A percentile compares a stretch with the other conserved stretches of the same genome.
These are phyloP conservation scores for Malus fusca DNA, from an alignment of 306 rosid genomes.

Conservation along the genomic window DNA sequence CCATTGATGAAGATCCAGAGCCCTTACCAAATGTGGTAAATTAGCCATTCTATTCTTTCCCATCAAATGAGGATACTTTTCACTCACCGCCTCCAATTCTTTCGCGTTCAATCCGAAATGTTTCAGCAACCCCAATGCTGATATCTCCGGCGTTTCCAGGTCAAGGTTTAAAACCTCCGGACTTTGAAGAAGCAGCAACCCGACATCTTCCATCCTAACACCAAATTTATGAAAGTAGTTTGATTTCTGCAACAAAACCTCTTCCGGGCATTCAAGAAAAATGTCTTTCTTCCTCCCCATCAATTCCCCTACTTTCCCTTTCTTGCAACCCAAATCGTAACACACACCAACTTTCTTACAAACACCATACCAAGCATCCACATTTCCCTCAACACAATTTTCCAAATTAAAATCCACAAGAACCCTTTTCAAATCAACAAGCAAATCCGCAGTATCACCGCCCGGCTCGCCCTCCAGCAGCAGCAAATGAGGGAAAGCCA, in stretches of 20 bases:
- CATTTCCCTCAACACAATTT: slow-evolving; percentile 49
- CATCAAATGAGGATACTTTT: slow-evolving; percentile 37
- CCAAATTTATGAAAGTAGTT: slow-evolving; percentile 53
- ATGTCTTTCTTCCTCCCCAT: slow-evolving; percentile 36
- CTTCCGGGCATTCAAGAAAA: slow-evolving; percentile 46
- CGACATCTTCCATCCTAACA: slow-evolving; percentile 40
- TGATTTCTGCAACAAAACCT: slow-evolving; percentile 29
- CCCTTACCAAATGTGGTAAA: slow-evolving; percentile 59
- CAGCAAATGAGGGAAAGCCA: slow-evolving; percentile 63
- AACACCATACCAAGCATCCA: slow-evolving; percentile 43
- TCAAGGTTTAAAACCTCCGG: slow-evolving; percentile 46
- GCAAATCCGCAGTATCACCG: slow-evolving; percentile 26
- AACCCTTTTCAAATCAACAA: slow-evolving; percentile 40
- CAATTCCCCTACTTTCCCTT: slow-evolving; percentile 30
- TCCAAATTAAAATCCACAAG: slow-evolving; percentile 44
- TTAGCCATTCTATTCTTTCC: slow-evolving; percentile 60
- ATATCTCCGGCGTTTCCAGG: slow-evolving; percentile 35
- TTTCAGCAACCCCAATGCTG: slow-evolving; percentile 49
- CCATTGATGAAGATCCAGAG: slow-evolving; percentile 64
- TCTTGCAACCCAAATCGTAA: slow-evolving; percentile 45
- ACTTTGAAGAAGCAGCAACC: slow-evolving; percentile 37
- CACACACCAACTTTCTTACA: slow-evolving; percentile 57
- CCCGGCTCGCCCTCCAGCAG: slow-evolving; percentile 20
- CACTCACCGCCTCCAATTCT: slow-evolving; percentile 18
- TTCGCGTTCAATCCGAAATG: slow-evolving; percentile 40